These are phyloP conservation scores for Spencermartinsiella ligniputridi DNA, from an alignment of 1,139 yeast species.

Conservation along the genomic window DNA sequence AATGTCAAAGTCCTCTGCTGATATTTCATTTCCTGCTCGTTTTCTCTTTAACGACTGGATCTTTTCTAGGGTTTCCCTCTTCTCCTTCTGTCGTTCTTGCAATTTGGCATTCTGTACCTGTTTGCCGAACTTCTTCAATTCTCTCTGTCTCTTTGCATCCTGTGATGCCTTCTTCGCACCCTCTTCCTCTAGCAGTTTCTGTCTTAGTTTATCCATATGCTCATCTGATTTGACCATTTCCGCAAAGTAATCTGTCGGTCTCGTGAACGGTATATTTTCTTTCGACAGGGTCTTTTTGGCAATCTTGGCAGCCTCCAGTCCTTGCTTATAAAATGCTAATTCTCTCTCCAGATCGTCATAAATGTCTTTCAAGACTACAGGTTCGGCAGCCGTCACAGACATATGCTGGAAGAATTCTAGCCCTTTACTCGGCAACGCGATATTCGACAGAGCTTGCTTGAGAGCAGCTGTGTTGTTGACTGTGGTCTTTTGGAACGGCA, in stretches of 20 bases:
- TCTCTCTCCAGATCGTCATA: conserved; percentile 93
- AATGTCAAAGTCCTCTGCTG: conserved; percentile 48
- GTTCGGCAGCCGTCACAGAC: conserved; percentile 56
- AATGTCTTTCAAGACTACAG: conserved; percentile 74
- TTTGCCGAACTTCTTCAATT: conserved; percentile 94
- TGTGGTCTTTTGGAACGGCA: conserved; percentile 86
- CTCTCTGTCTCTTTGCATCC: conserved; percentile 92
- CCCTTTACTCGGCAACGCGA: conserved; percentile 38
- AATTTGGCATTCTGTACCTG: conserved; percentile 92
- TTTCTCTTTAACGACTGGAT: conserved; percentile 84
- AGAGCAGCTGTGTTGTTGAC: conserved; percentile 40
- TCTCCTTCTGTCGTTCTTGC: conserved; percentile 92
- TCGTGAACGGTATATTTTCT: conserved; percentile 76
- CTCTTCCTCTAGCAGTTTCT: conserved; percentile 77
- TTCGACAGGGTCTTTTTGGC: conserved; percentile 63
- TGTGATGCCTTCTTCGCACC: conserved; percentile 87
- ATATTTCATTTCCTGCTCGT: conserved; percentile 72
- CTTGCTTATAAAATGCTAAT: conserved; percentile 84
- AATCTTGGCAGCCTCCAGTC: conserved; percentile 72
- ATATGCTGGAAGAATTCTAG: conserved; percentile 82
- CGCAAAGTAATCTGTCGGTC: conserved; percentile 96
- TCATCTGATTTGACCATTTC: conserved; percentile 98
- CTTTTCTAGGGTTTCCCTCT: conserved; percentile 85
- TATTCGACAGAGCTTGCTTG: conserved; percentile 29
- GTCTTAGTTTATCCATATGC: conserved; percentile 92